These are phyloP conservation scores for Termitomyces sp. DNA, from an alignment of 768 basidiomycete species.

Conservation along the genomic window DNA sequence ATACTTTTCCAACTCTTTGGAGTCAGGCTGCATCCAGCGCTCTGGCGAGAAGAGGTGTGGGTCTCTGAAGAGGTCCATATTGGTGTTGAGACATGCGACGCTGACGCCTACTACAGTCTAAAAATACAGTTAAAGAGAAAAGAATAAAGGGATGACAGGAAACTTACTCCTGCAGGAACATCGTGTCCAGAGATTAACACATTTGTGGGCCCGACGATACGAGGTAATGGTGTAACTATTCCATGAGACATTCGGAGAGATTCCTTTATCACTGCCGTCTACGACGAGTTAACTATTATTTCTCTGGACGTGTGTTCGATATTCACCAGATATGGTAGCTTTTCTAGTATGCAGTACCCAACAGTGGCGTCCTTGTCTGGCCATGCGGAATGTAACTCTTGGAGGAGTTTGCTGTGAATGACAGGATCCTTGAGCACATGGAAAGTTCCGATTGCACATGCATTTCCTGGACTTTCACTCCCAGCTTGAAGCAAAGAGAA, in stretches of 20 bases:
- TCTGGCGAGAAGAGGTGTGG: slow-evolving; percentile 40
- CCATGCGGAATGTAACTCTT: slow-evolving; percentile 35
- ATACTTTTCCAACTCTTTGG: slow-evolving; percentile 32
- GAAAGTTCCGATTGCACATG: slow-evolving; percentile 37
- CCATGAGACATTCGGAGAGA: slow-evolving; percentile 43
- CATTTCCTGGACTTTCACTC: slow-evolving; percentile 38
- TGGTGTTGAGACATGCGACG: slow-evolving; percentile 36
- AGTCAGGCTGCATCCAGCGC: slow-evolving; percentile 37
- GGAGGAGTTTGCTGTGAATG: slow-evolving; percentile 25
- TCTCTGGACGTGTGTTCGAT: neutral
- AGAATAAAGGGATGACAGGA: neutral
- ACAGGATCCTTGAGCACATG: slow-evolving; percentile 32
- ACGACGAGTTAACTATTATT: slow-evolving; percentile 4
- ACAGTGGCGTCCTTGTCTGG: slow-evolving; percentile 29
- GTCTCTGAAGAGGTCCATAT: slow-evolving; percentile 34
- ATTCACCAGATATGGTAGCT: slow-evolving; percentile 43
- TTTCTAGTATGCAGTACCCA: slow-evolving; percentile 31
- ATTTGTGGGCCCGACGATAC: slow-evolving; percentile 37
- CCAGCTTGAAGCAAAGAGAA: slow-evolving; percentile 37
- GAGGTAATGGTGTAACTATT: slow-evolving; percentile 39
- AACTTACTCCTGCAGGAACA: slow-evolving; percentile 37
- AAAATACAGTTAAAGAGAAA: neutral
- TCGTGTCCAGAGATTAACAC: slow-evolving; percentile 31
- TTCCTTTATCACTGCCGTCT: slow-evolving; percentile 51
- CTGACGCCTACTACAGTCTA: slow-evolving; percentile 44